These are phyloP conservation scores for Candida sanyaensis DNA, from an alignment of 1,139 yeast species.

Conservation along the genomic window DNA sequence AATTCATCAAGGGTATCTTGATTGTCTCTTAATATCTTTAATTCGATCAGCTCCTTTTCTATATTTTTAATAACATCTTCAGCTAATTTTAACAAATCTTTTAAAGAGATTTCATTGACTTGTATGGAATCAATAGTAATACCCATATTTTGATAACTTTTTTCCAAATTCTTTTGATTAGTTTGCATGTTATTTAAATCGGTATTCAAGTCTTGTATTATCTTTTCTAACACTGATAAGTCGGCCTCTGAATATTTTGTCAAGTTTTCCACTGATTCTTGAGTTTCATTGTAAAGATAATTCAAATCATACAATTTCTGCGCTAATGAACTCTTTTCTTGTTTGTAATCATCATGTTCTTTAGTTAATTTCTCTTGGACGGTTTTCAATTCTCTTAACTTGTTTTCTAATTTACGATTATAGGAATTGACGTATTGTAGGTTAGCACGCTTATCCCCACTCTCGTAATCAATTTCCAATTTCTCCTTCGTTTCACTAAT, in stretches of 20 bases:
- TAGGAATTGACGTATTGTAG: conserved; percentile 53
- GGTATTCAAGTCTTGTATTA: conserved; percentile 56
- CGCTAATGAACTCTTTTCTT: conserved; percentile 58
- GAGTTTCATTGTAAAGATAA: conserved; percentile 52
- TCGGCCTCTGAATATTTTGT: conserved; percentile 64
- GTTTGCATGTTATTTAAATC: conserved; percentile 46
- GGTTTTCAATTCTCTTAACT: conserved; percentile 62
- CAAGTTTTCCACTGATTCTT: conserved; percentile 62
- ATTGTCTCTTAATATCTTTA: conserved; percentile 36
- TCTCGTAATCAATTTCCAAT: conserved; percentile 22
- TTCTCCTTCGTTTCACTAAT: conserved; percentile 38
- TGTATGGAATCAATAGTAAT: conserved; percentile 62
- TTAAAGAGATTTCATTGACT: conserved; percentile 55
- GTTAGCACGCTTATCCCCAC: conserved; percentile 26
- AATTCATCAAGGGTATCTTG: conserved; percentile 52
- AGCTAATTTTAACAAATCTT: conserved; percentile 49
- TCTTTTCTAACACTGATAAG: conserved; percentile 54
- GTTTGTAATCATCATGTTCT: conserved; percentile 70
- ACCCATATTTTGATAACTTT: conserved; percentile 51
- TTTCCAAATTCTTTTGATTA: conserved; percentile 44
- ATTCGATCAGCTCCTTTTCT: conserved; percentile 46
- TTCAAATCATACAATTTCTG: conserved; percentile 57
- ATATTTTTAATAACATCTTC: conserved; percentile 62
- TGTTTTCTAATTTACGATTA: conserved; percentile 61
- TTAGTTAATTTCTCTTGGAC: conserved; percentile 63